Evolutionary conservation across 2,329 filamentous ascomycete species (phyloP), one percentile per base, ranked within the genome.

Genomic region (Madurella fahalii): DNA sequence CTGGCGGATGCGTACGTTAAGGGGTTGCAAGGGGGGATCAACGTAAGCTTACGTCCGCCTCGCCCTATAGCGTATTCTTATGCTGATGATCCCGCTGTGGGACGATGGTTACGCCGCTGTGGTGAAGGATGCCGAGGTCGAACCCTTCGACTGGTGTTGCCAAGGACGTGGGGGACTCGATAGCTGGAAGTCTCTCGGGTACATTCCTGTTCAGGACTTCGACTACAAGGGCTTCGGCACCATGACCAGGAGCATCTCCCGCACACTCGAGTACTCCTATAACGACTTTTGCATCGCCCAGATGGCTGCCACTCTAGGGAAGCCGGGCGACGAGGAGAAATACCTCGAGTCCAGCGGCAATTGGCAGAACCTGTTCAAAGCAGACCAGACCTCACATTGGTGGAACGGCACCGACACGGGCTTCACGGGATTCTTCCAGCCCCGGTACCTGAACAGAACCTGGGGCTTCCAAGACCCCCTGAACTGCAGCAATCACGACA

Each of bases 231-330:
- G 85, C 2, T 80, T 82, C n/a, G 87, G 87, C 0, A 82, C 83
- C 0, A 79, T 87, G 67, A 90, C 87, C 0, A 77, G 88, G 7
- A 85, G 80, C 58, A 79, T 91, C 25, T 89, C 84, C 1, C 77
- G 88, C 8, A 90, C 87, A 0, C 79, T 91, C 0, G 88, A 91
- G 67, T 92, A 92, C 66, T 82, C 85, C 7, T 91, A 91, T 68
- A 83, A 91, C 59, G 88, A 91, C 70, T 92, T 83, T 63, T 83
- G 81, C 59, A 84, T 89, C 52, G 75, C 83, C 0, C 74, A 82
- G 45, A 80, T 90, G 53, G 85, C 86, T 0, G 74, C 75, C 9
- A 74, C 71, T 0, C 66, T 88, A 40, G 81, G 80, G 1, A 75
- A 80, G 12, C 72, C 73, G 2, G 69, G 66, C 0, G 86, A 87